A percentile compares a stretch with the other conserved stretches of the same genome.
Conservation (phyloP, 108 stramenopile species). For the Fragilaria crotonensis region DNA sequence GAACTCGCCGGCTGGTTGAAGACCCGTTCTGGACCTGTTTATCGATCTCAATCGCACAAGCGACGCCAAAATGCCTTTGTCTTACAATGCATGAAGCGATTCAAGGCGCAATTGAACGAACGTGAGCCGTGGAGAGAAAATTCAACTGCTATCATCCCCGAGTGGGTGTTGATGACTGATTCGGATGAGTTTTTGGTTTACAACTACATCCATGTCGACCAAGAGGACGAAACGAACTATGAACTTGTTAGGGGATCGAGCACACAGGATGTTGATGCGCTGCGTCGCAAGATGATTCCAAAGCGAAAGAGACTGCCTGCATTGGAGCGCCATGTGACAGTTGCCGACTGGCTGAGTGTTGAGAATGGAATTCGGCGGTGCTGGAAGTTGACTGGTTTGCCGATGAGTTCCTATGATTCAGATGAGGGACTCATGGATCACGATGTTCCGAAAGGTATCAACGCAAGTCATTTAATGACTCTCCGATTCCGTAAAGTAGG, state of each 20-base stretch:
- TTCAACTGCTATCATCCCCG: neutral
- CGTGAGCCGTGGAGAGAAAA: neutral
- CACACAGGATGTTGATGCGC: neutral
- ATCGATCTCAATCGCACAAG: slow-evolving; percentile 1
- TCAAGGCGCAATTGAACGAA: neutral
- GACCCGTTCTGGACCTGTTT: neutral
- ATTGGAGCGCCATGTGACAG: neutral
- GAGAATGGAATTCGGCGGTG: neutral
- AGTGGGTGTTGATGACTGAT: slow-evolving; percentile 26
- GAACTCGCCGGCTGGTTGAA: neutral
- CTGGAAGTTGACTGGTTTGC: neutral
- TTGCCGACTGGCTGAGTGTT: neutral
- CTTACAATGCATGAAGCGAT: neutral
- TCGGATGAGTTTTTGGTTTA: slow-evolving; percentile 21
- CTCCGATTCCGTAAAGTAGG: neutral
- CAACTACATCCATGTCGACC: slow-evolving; percentile 10
- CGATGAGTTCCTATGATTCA: neutral
- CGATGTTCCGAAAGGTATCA: neutral
- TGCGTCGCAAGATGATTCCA: slow-evolving; percentile 2
- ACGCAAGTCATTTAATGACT: slow-evolving; percentile 5
- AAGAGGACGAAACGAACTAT: neutral
- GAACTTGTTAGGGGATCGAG: neutral
- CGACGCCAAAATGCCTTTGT: neutral
- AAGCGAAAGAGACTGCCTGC: neutral
- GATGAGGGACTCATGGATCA: neutral